Conservation (phyloP, 2,329 filamentous ascomycete species). For the Canariomyces notabilis region DNA sequence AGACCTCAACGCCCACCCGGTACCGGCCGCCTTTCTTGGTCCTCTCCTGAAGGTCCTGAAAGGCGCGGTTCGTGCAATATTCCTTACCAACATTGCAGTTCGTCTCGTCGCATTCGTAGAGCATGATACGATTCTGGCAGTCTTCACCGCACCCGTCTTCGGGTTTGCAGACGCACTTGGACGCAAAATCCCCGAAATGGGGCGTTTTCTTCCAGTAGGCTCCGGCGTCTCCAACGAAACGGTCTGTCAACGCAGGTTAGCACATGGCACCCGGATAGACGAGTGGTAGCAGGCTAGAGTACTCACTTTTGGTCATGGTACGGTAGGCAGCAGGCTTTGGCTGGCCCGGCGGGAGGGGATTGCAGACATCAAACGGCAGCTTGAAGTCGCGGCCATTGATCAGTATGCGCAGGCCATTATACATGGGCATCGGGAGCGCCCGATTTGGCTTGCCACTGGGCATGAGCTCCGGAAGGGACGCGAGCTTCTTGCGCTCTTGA, state of each 20-base stretch:
- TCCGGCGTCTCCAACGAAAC: slow-evolving; percentile 80
- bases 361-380: slow-evolving; percentile 84
- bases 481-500: slow-evolving; percentile 48
- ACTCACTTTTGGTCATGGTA: slow-evolving; percentile 83
- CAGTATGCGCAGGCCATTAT: slow-evolving; percentile 65
- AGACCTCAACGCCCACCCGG: slow-evolving; percentile 88
- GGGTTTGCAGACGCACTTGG: slow-evolving; percentile 70
- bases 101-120: slow-evolving; percentile 88
- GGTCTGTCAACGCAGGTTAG: slow-evolving; percentile 52
- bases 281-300: background rate
- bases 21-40: slow-evolving; percentile 77
- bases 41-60: slow-evolving; percentile 71
- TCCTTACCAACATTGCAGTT: slow-evolving; percentile 79
- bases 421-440: slow-evolving; percentile 71
- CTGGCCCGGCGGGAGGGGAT: slow-evolving; percentile 76
- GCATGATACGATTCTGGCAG: slow-evolving; percentile 94
- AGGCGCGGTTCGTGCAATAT: slow-evolving; percentile 79
- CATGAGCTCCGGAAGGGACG: slow-evolving; percentile 42
- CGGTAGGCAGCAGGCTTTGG: slow-evolving; percentile 91
- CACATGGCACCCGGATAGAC: background rate
- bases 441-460: slow-evolving; percentile 47
- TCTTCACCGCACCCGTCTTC: slow-evolving; percentile 81
- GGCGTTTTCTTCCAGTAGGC: slow-evolving; percentile 77
- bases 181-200: slow-evolving; percentile 67
- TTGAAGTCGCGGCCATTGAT: slow-evolving; percentile 76